Evolutionary conservation across 2,329 filamentous ascomycete genomes (phyloP), one percentile per base, ranked within the genome.

Genomic region (Sporothrix pallida): DNA sequence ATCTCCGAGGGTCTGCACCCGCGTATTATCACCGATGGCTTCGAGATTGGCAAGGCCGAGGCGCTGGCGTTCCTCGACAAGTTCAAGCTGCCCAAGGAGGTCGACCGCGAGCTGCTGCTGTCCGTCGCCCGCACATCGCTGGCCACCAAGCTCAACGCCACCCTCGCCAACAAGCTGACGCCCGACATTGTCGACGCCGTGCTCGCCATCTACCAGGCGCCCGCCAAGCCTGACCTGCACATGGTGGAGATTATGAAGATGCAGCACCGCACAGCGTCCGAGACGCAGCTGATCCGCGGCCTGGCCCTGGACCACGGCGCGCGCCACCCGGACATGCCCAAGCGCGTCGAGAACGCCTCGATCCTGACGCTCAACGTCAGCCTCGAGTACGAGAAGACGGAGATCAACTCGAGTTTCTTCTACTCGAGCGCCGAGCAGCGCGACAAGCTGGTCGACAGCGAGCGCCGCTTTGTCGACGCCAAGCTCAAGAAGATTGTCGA

Each of bases 181-280:
- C 94, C 96, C 74, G 93, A 94, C 79, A 97, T 99, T 80, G 96
- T 98, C 80, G 96, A 99, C 81, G 93, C 96, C 74, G 96, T 99
- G 67, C 90, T 99, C 73, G 90, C 96, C 77, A 99, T 99, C 82
- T 95, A 98, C 86, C 89, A 94, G 82, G 86, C 93, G 20, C 93
- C 93, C 37, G 90, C 90, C 76, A 98, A 98, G 86, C 97, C 97
- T 73, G 96, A 99, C 84, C 84, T 99, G 80, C 95, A 98, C 86
- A 99, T 99, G 96, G 89, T 99, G 78, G 96, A 99, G 84, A 98
- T 99, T 79, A 99, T 99, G 96, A 98, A 97, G 83, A 98, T 99
- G 95, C 96, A 99, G 86, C 96, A 99, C 86, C 93, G 95, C 78
- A 94, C 93, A 71, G 95, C 95, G 74, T 93, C 96, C 46, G 96